phyloP scores from a whole-genome alignment of 257 asterid species.

The Voacanga thouarsii region DNA sequence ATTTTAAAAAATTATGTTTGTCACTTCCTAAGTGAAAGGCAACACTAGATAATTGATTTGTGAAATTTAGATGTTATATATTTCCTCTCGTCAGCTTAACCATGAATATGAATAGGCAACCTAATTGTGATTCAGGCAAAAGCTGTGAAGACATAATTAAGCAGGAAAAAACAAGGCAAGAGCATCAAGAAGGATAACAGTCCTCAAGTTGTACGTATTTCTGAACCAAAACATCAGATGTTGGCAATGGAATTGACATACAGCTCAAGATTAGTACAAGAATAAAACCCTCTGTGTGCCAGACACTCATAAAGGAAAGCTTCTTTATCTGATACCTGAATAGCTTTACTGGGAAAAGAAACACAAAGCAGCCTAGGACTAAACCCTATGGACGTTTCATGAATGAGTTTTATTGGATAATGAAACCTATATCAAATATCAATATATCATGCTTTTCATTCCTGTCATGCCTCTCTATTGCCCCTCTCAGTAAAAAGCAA shows the following conservation, averaged over 20 bases:
- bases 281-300: too few species aligned
- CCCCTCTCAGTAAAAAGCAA: not conserved
- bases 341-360: not conserved
- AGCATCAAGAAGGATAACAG: not conserved
- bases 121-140: not conserved
- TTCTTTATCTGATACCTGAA: too few species aligned
- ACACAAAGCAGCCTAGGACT: not conserved
- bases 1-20: not conserved
- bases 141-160: not conserved
- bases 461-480: not conserved
- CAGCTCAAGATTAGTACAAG: not conserved
- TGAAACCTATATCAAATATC: not conserved
- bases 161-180: not conserved
- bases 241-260: not conserved
- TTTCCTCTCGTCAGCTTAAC: not conserved
- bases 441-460: not conserved
- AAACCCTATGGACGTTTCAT: not conserved
- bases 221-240: not conserved
- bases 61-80: not conserved
- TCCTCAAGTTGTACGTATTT: not conserved
- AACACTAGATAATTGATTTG: not conserved
- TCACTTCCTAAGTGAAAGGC: not conserved
- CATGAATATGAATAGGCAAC: not conserved
- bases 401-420: not conserved
- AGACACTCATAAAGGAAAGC: too few species aligned